Evolutionary conservation across 106 monocot species (phyloP), one percentile per base, ranked within the genome.

Genomic region (Xerophyta viscosa): DNA sequence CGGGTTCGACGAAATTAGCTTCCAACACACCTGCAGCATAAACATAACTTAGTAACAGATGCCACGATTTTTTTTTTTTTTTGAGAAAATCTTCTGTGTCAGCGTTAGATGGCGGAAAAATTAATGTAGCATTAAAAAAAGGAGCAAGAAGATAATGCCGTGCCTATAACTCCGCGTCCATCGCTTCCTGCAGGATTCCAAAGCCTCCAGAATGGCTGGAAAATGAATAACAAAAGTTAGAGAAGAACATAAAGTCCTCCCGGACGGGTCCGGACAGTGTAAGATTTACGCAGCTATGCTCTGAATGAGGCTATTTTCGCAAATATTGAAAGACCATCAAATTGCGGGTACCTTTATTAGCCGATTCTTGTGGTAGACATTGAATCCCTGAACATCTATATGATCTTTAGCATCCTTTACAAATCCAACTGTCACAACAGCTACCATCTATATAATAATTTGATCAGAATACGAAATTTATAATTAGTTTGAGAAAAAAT

Each of bases 151-250:
- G 1, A 25, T 61, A 39, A 47, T 22, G 25, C 31, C 8, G 14
- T 81, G 87, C 92, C 94, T 70, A 94, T 77, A 48, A 88, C 88
- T 59, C 94, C 88, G 65, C 94, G 94, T 1, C 94, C 94, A 67
- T 84, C 94, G 78, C 94, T 94, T 48, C 94, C 94, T n/a, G 94
- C 60, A 70, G 88, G 79, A 88, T 78, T 88, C 94, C 94, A 94
- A 12, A 94, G 81, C 48, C 88, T 84, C 94, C 94, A 94, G 45
- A 94, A 94, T 41, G 94, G 94, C 88, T 93, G 56, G 44, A 14
- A 54, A 56, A 6, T 27, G 50, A 48, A 45, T n/a, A n/a, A n/a
- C n/a, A n/a, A n/a, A n/a, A n/a, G n/a, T n/a, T n/a, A n/a, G n/a
- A n/a, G n/a, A n/a, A n/a, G n/a, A n/a, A n/a, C n/a, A n/a, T n/a